These are phyloP conservation scores for Pseudocercospora macadamiae DNA, from an alignment of 2,329 filamentous ascomycete species.

Conservation along the genomic window DNA sequence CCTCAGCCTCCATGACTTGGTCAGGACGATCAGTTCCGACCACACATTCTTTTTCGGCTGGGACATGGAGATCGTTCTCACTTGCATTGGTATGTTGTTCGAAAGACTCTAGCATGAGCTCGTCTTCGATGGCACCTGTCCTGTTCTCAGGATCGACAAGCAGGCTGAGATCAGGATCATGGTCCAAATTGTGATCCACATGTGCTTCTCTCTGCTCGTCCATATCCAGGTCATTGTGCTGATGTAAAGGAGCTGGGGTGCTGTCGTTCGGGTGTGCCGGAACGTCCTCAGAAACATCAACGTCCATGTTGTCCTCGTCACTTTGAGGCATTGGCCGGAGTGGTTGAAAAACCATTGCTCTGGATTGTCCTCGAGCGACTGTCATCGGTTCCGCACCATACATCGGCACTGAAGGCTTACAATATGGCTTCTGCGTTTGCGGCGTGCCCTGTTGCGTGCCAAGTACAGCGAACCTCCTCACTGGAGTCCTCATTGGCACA, in stretches of 20 bases:
- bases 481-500: slow-evolving; percentile 26
- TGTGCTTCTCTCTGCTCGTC: not conserved
- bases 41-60: not conserved
- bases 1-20: not conserved
- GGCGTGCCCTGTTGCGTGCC: slow-evolving; percentile 31
- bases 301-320: slow-evolving; percentile 13
- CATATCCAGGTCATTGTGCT: slow-evolving; percentile 3
- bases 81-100: not conserved
- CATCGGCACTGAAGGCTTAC: slow-evolving; percentile 22
- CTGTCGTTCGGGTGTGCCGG: not conserved
- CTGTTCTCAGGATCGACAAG: slow-evolving; percentile 8
- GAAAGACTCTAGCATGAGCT: not conserved
- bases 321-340: slow-evolving; percentile 20
- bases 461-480: slow-evolving; percentile 24
- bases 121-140: slow-evolving; percentile 1
- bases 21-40: not conserved
- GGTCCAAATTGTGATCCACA: slow-evolving; percentile 1
- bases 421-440: slow-evolving; percentile 31
- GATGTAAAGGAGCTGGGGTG: not conserved
- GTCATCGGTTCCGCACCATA: slow-evolving; percentile 30
- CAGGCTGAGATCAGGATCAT: slow-evolving; percentile 12
- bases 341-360: slow-evolving; percentile 31
- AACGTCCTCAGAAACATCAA: not conserved
- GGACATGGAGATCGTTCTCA: not conserved
- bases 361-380: slow-evolving; percentile 27